Percentiles rank a stretch among this genome's conserved stretches.
Evolutionary conservation across 2,329 filamentous ascomycete species (phyloP).

Genomic region (Fonsecaea nubica): DNA sequence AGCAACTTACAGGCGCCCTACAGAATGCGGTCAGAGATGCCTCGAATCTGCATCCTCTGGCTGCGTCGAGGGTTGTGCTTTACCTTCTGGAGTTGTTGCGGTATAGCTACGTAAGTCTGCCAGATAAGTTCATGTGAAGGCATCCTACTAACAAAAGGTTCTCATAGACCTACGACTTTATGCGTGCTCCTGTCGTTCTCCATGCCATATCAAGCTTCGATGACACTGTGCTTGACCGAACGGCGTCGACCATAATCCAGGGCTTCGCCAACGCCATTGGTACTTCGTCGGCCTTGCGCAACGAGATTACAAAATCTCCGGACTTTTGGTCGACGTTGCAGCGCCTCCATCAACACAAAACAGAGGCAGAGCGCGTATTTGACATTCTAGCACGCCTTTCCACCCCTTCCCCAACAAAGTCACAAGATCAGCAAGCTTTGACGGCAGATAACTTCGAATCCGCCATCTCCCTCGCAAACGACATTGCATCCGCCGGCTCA

Average conservation of each 20-base stretch:
- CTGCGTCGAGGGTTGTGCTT: constrained; percentile 81
- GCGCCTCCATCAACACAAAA: constrained; percentile 70
- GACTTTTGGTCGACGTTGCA: constrained; percentile 96
- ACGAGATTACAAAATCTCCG: constrained; percentile 92
- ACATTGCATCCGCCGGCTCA: constrained; percentile 84
- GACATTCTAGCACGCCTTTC: constrained; percentile 82
- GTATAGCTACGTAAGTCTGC: constrained; percentile 75
- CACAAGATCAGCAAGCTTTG: constrained; percentile 72
- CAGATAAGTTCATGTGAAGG: neutral
- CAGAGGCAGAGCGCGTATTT: constrained; percentile 80
- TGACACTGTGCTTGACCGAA: constrained; percentile 75
- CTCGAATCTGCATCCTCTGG: constrained; percentile 78
- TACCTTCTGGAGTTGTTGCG: constrained; percentile 84
- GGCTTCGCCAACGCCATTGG: constrained; percentile 82
- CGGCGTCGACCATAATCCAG: constrained; percentile 75
- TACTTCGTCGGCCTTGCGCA: constrained; percentile 76
- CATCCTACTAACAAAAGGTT: constrained; percentile 39
- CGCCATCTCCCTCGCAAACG: constrained; percentile 80
- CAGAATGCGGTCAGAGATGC: constrained; percentile 82
- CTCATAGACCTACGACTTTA: constrained; percentile 79
- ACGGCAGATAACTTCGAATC: constrained; percentile 96
- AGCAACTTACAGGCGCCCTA: constrained; percentile 78
- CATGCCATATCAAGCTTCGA: constrained; percentile 90
- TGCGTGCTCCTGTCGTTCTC: constrained; percentile 87
- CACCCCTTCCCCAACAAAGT: constrained; percentile 50